These are phyloP conservation scores for Gliomastix tumulicola DNA, from an alignment of 2,329 filamentous ascomycete species.

Conservation along the genomic window DNA sequence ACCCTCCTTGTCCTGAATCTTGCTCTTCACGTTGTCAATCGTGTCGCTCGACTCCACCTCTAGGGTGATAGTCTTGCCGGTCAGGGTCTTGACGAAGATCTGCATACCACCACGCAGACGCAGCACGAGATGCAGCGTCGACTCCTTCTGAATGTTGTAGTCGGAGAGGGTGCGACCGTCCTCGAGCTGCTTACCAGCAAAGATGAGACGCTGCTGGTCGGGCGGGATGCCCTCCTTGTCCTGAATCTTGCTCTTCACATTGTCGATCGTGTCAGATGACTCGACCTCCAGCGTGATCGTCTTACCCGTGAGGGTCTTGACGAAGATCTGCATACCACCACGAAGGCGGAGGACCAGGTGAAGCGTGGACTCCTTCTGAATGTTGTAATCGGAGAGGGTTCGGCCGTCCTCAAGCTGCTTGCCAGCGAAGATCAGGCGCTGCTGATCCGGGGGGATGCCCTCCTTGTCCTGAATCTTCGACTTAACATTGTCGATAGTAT, in stretches of 20 bases:
- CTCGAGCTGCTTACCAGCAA: conserved; percentile 93
- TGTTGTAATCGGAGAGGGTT: conserved; percentile 92
- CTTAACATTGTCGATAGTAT: conserved; percentile 94
- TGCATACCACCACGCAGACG: conserved; percentile 88
- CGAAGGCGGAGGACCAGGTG: conserved; percentile 76
- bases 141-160: conserved; percentile 97
- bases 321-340: conserved; percentile 73
- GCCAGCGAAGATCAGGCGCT: conserved; percentile 87
- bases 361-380: conserved; percentile 83
- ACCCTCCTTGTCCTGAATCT: conserved; percentile 98
- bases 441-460: conserved; percentile 90
- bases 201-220: conserved; percentile 93
- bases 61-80: conserved; percentile 90
- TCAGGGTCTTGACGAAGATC: conserved; percentile 74
- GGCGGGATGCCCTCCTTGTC: conserved; percentile 98
- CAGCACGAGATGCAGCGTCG: conserved; percentile 77
- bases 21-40: conserved; percentile 94
- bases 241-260: conserved; percentile 96
- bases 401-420: conserved; percentile 93
- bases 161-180: conserved; percentile 85
- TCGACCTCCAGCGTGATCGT: conserved; percentile 91
- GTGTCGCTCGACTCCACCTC: conserved; percentile 87
- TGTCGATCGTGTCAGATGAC: conserved; percentile 87
- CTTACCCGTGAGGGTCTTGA: conserved; percentile 86
- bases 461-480: conserved; percentile 90